phyloP scores from a whole-genome alignment of 2,329 filamentous ascomycete genomes.

The Fusarium compactum region DNA sequence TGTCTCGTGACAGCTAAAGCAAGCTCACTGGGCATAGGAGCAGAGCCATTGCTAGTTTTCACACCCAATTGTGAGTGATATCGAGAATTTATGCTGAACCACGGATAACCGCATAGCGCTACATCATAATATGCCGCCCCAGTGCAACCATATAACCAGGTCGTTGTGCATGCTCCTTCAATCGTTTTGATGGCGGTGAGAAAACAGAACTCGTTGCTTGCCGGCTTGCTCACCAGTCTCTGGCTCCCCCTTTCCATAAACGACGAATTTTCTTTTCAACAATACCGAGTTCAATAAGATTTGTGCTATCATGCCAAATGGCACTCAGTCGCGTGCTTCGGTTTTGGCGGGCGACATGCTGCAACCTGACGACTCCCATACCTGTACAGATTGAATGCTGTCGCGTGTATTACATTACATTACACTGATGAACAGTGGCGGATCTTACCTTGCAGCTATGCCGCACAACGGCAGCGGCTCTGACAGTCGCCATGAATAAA shows the following conservation, averaged over 20 bases:
- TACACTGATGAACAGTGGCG: conserved; percentile 9
- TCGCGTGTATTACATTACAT: conserved; percentile 3
- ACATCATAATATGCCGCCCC: background rate
- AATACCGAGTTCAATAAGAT: background rate
- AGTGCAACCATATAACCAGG: background rate
- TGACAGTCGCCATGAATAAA: conserved; percentile 8
- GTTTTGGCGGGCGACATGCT: background rate
- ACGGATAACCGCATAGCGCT: background rate
- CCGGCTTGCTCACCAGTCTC: background rate
- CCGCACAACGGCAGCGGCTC: conserved; percentile 33
- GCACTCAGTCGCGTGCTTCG: background rate
- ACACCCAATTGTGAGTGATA: background rate
- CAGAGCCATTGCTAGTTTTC: background rate
- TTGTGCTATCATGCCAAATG: background rate
- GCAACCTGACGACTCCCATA: background rate
- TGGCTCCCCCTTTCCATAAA: background rate
- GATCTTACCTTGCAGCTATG: conserved; percentile 21
- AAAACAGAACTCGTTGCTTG: background rate
- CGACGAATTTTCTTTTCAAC: background rate
- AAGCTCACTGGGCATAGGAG: background rate
- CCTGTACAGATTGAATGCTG: background rate
- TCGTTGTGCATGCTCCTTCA: background rate
- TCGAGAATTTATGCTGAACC: background rate
- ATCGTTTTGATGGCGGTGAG: background rate
- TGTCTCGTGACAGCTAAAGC: background rate